Evolutionary conservation across 2,329 filamentous ascomycete genomes (phyloP).

Genomic region (Cercospora nicotianae): DNA sequence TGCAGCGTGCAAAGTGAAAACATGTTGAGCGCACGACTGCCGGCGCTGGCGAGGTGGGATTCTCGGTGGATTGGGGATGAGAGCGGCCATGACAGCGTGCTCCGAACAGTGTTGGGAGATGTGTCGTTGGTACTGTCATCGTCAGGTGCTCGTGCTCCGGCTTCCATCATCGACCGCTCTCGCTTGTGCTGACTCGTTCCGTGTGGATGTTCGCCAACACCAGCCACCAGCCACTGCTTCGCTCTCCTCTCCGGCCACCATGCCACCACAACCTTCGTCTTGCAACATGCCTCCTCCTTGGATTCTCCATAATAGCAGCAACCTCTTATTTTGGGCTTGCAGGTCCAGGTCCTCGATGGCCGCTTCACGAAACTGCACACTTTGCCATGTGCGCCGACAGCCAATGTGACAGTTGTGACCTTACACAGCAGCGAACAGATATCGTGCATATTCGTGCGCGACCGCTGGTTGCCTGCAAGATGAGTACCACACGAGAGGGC

Average conservation of each 20-base stretch:
- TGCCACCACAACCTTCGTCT: background rate
- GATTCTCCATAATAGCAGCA: background rate
- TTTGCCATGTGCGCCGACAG: background rate
- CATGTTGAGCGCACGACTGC: background rate
- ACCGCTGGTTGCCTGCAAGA: conserved; percentile 10
- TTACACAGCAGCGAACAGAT: conserved; percentile 15
- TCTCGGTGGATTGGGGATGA: background rate
- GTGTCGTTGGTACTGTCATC: conserved; percentile 2
- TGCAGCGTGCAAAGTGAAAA: background rate
- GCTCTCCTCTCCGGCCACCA: background rate
- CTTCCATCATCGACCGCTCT: background rate
- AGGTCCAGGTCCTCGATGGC: background rate
- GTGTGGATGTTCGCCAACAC: background rate
- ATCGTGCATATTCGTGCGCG: conserved; percentile 21
- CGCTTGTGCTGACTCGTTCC: conserved; percentile 10
- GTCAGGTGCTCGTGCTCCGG: conserved; percentile 1
- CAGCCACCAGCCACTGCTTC: conserved; percentile 1
- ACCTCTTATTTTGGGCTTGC: background rate
- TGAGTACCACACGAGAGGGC: background rate
- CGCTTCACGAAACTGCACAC: background rate
- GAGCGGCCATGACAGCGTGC: no score
- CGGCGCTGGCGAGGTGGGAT: background rate
- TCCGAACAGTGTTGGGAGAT: background rate
- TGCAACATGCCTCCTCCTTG: background rate
- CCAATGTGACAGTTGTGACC: conserved; percentile 7